A percentile compares a stretch with the other conserved stretches of the same genome.
Conservation (phyloP, 148 eudicot genomes). For the Nepenthes gracilis region DNA sequence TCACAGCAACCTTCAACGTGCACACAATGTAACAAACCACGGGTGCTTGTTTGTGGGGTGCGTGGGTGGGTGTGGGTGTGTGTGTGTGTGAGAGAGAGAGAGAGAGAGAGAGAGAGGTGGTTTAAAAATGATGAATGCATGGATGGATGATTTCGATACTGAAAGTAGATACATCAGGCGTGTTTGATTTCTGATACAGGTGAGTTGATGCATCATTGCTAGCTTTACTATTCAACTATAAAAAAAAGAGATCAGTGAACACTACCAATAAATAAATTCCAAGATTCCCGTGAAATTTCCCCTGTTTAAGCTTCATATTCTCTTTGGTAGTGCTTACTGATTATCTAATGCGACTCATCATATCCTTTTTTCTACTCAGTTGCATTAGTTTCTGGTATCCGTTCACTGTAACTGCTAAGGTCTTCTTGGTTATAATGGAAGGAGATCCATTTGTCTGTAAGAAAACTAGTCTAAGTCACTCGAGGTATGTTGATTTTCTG, state of each 20-base stretch:
- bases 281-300: too few species aligned
- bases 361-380: constrained; percentile 13
- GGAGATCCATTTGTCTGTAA: constrained; percentile 29
- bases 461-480: constrained; percentile 9
- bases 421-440: constrained; percentile 58
- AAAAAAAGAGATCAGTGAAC: background rate
- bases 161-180: constrained; percentile 18
- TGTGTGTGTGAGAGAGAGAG: background rate
- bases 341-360: constrained; percentile 7
- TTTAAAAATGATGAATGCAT: constrained; percentile 29
- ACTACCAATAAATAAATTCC: background rate
- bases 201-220: background rate
- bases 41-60: too few species aligned
- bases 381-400: constrained; percentile 14
- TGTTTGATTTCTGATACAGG: constrained; percentile 13
- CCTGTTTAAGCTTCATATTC: too few species aligned
- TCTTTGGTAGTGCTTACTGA: background rate
- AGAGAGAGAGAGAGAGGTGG: constrained; percentile 14
- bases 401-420: constrained; percentile 29
- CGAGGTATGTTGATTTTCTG: constrained; percentile 13
- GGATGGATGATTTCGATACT: constrained; percentile 17
- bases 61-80: too few species aligned
- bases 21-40: too few species aligned
- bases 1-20: too few species aligned
- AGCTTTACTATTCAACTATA: constrained; percentile 8